Base-by-base conservation (phyloP, 2,329 filamentous ascomycete genomes). In the Fusarium ambrosium region DNA sequence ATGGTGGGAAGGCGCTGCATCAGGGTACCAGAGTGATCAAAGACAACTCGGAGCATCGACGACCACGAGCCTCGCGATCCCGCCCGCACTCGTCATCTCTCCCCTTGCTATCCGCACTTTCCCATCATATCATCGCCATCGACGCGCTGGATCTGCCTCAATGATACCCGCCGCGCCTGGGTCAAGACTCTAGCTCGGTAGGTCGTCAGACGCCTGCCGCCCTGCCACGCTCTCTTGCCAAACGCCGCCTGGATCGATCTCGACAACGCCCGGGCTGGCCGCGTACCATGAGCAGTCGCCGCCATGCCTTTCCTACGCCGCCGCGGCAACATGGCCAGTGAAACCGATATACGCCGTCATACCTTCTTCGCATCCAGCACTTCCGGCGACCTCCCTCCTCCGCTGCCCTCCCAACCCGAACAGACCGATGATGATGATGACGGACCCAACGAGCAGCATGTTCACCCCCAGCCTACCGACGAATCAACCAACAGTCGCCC, bases 221-320 rank as follows among this genome's bases (percentile, higher is more conserved):
- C 68, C 58, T 70, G 51, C 62, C 32, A 75, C 72, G 56, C 55
- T 70, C 64, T 64, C 66, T 71, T 58, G 68, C 39, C 64, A 68
- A n/a, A 62, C 63, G 70, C 63, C 72, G 56, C 60, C 66, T 74
- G 62, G 70, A 66, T 67, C 64, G 70, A 66, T 67, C 64, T 74
- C 64, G 70, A 71, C 64, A 72, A 65, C 72, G 70, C 70, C 71
- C 65, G 66, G 78, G 72, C 75, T 77, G 77, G 76, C 79, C 68
- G 76, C 77, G 77, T 81, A 83, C 73, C 80, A 86, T 85, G 84
- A 84, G 72, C 81, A 80, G 77, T 79, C 79, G 81, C 80, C 80
- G 83, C 74, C 79, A 91, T 91, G 89, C 88, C 89, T 79, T 89
- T 91, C 77, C 85, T 91, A 83, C 89, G 89, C 84, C 89, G 89